A percentile compares a stretch with the other conserved stretches of the same genome.
phyloP scores from a whole-genome alignment of 2,329 filamentous ascomycete genomes.

The Hymenoscyphus scutula region DNA sequence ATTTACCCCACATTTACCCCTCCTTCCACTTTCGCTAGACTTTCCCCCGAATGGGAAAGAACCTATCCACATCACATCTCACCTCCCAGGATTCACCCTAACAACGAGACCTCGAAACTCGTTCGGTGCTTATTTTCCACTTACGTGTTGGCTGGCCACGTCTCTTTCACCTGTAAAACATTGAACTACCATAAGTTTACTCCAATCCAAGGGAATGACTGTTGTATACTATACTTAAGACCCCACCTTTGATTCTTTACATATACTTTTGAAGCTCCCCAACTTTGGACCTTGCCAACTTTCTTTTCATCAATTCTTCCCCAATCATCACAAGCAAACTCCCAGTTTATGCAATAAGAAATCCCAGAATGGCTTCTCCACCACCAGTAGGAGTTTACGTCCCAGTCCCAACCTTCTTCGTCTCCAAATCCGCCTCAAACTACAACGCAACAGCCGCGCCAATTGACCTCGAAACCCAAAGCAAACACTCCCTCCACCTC shows the following conservation, averaged over 20 bases:
- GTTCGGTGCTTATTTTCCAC: not conserved
- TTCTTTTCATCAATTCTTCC: not conserved
- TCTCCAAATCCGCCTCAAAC: slow-evolving; percentile 30
- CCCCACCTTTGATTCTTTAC: slow-evolving; percentile 6
- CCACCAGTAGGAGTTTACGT: slow-evolving; percentile 41
- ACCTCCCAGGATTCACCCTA: not conserved
- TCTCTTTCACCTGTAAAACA: not conserved
- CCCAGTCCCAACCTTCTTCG: slow-evolving; percentile 62
- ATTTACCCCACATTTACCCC: slow-evolving; percentile 4
- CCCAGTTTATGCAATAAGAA: not conserved
- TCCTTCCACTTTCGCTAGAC: slow-evolving; percentile 3
- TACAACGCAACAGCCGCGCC: slow-evolving; percentile 29
- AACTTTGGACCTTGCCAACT: slow-evolving; percentile 18
- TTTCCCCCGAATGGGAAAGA: slow-evolving; percentile 3
- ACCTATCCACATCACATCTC: not conserved
- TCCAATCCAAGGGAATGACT: not conserved
- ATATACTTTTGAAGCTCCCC: not conserved
- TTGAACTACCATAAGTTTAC: not conserved
- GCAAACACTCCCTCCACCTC: slow-evolving; percentile 57
- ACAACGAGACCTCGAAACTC: not conserved
- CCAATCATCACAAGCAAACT: not conserved
- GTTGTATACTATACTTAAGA: not conserved
- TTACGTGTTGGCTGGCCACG: not conserved
- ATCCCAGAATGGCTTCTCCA: slow-evolving; percentile 9
- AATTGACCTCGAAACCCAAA: slow-evolving; percentile 57